Conservation (phyloP, 345 rosid species). For the Corchorus capsularis region DNA sequence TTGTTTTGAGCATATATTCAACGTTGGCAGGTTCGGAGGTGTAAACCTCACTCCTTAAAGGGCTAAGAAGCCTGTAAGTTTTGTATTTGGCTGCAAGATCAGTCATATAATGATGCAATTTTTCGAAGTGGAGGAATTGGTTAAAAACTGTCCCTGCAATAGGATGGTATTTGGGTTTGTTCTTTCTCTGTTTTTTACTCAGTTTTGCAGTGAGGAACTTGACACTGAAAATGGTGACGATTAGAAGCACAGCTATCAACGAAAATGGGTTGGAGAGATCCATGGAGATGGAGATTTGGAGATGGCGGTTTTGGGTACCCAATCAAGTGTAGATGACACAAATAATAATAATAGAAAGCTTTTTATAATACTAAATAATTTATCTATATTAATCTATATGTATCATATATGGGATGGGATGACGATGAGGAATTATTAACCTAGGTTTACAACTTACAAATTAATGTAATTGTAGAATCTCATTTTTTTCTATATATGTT, state of each 20-base stretch:
- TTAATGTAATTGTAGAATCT: no score
- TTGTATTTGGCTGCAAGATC: constrained; percentile 41
- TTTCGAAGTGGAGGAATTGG: constrained; percentile 57
- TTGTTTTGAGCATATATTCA: constrained; percentile 52
- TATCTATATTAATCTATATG: no score
- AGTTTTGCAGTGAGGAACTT: constrained; percentile 13
- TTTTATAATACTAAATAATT: no score
- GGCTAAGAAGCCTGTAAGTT: constrained; percentile 53
- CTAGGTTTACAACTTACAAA: no score
- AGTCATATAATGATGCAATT: constrained; percentile 57
- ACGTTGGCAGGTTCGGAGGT: constrained; percentile 49
- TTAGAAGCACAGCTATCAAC: constrained; percentile 25
- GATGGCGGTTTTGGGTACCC: neutral
- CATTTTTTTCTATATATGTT: no score
- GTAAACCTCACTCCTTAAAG: constrained; percentile 50
- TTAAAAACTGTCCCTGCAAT: constrained; percentile 52
- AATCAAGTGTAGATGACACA: no score
- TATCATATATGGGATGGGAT: no score
- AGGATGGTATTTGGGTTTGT: constrained; percentile 43
- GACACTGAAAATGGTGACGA: constrained; percentile 14
- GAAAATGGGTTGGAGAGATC: constrained; percentile 18
- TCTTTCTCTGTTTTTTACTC: constrained; percentile 4
- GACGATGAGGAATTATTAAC: no score
- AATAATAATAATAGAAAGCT: no score
- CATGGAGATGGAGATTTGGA: neutral